Conservation (phyloP, 1,284 basidiomycete species). For the Pseudozyma tsukubaensis region DNA sequence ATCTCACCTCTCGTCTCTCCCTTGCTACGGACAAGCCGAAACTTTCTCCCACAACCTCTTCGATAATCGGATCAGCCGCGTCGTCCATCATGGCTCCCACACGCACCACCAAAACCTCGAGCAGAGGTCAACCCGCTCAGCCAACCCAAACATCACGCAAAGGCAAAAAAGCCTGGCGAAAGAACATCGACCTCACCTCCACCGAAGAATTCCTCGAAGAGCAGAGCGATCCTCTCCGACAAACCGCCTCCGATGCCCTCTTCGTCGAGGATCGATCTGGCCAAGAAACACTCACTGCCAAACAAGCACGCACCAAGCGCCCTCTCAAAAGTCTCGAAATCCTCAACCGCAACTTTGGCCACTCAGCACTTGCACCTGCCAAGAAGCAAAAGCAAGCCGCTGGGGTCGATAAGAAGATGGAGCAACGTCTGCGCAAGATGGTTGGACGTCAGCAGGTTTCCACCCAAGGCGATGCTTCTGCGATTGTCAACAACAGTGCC, state of each 20-base stretch:
- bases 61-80: background rate
- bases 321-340: constrained; percentile 83
- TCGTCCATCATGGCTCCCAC: constrained; percentile 31
- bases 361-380: constrained; percentile 75
- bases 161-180: constrained; percentile 91
- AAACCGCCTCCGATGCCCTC: constrained; percentile 35
- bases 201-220: constrained; percentile 59
- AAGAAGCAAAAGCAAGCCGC: constrained; percentile 26
- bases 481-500: constrained; percentile 14
- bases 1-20: no score
- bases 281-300: constrained; percentile 48
- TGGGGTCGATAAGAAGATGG: constrained; percentile 52
- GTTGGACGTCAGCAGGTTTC: constrained; percentile 32
- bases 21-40: no score
- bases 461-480: constrained; percentile 22
- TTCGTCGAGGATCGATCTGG: constrained; percentile 70
- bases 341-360: constrained; percentile 81
- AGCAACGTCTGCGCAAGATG: constrained; percentile 43
- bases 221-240: constrained; percentile 46
- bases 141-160: constrained; percentile 81
- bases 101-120: constrained; percentile 28
- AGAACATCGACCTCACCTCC: constrained; percentile 73
- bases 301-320: constrained; percentile 68
- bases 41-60: background rate
- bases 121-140: constrained; percentile 48